phyloP scores from a whole-genome alignment of 73 alveolate species.

The Paramecium biaurelia region DNA sequence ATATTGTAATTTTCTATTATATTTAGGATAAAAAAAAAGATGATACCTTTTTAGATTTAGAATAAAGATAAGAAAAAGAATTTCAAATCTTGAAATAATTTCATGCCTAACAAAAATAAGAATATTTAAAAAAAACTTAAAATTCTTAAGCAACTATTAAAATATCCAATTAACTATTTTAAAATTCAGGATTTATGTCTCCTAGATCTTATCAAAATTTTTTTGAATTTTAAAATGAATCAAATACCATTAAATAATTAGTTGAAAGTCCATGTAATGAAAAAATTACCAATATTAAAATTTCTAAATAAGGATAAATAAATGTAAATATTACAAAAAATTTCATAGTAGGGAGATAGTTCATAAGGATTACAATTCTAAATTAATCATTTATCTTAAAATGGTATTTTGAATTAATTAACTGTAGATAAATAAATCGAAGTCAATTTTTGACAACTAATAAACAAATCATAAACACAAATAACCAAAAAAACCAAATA shows the following conservation, averaged over 20 bases:
- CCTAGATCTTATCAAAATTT: not conserved
- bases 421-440: not conserved
- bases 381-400: not conserved
- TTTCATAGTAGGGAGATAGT: not conserved
- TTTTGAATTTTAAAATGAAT: not conserved
- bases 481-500: not conserved
- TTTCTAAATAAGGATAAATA: not conserved
- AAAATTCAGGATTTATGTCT: not conserved
- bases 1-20: not conserved
- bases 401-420: not conserved
- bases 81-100: not conserved
- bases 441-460: not conserved
- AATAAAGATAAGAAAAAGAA: slow-evolving; percentile 5
- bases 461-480: not conserved
- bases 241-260: not conserved
- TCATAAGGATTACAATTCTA: not conserved
- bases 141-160: not conserved
- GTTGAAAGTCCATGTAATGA: not conserved
- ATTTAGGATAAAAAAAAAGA: not conserved
- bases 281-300: not conserved
- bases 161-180: not conserved
- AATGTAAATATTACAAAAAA: not conserved
- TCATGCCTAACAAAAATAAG: not conserved
- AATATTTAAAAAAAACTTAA: not conserved
- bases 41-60: not conserved